Conservation (phyloP, 139 green algal species). For the Nannochloris sp. region DNA sequence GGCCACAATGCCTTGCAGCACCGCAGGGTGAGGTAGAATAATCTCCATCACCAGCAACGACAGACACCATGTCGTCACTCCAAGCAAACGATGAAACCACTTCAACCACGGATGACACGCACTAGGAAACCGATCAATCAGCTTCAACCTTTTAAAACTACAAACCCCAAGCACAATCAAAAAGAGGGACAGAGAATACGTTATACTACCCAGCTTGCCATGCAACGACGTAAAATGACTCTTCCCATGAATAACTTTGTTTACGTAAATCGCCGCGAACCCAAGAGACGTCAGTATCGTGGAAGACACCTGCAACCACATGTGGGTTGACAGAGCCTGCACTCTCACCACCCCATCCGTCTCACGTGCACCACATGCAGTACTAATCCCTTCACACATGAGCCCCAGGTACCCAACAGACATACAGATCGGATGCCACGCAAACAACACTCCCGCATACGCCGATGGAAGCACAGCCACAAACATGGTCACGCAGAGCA, state of each 20-base stretch:
- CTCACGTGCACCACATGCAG: not conserved
- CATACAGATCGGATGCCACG: conserved; percentile 24
- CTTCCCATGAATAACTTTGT: conserved; percentile 41
- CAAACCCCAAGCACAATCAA: conserved; percentile 35
- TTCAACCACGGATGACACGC: conserved; percentile 37
- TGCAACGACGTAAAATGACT: conserved; percentile 25
- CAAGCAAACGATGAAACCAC: conserved; percentile 36
- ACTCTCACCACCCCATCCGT: conserved; percentile 6
- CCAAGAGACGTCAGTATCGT: conserved; percentile 29
- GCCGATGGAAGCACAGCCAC: conserved; percentile 14
- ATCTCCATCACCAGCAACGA: conserved; percentile 47
- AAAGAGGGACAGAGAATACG: conserved; percentile 26
- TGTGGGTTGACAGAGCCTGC: conserved; percentile 22
- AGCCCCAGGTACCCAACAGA: conserved; percentile 25
- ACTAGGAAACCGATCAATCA: conserved; percentile 41
- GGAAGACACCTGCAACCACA: conserved; percentile 21
- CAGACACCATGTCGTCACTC: conserved; percentile 33
- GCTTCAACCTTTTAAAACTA: conserved; percentile 41
- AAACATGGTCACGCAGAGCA: not conserved
- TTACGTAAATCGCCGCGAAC: conserved; percentile 47
- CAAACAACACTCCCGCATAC: conserved; percentile 18
- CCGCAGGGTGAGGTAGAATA: conserved; percentile 35
- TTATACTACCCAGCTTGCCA: conserved; percentile 35
- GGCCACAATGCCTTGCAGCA: conserved; percentile 24
- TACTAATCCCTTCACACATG: conserved; percentile 32